These are phyloP conservation scores for Lophiotrema nucula DNA, from an alignment of 495 filamentous ascomycete genomes.

Conservation along the genomic window DNA sequence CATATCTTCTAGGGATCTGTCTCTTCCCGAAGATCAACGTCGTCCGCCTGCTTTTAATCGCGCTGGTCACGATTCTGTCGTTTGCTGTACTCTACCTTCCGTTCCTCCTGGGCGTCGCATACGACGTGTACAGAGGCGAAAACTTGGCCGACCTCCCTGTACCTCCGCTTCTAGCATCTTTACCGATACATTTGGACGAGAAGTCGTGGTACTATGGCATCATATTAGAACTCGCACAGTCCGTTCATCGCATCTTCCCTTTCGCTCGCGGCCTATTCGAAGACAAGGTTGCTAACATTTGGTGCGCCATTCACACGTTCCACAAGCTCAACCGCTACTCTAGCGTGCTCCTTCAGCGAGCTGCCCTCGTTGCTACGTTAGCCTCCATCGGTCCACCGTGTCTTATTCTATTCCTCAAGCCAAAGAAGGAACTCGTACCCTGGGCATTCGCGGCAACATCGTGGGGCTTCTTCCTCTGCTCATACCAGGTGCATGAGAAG, in stretches of 20 bases:
- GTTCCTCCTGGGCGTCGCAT: constrained; percentile 62
- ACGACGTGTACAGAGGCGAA: constrained; percentile 56
- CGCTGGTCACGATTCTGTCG: constrained; percentile 65
- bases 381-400: constrained; percentile 75
- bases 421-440: constrained; percentile 71
- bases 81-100: constrained; percentile 76
- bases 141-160: constrained; percentile 49
- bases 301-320: constrained; percentile 87
- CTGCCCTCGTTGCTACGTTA: constrained; percentile 72
- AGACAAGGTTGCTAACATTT: constrained; percentile 97
- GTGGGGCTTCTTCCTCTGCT: constrained; percentile 97
- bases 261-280: constrained; percentile 94
- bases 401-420: constrained; percentile 72
- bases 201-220: constrained; percentile 67
- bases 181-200: constrained; percentile 60
- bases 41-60: constrained; percentile 70
- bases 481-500: constrained; percentile 98
- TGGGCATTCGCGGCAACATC: constrained; percentile 75
- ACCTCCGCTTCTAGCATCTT: constrained; percentile 52
- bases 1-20: constrained; percentile 85
- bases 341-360: constrained; percentile 66
- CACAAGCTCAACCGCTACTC: constrained; percentile 72
- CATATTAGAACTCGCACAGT: constrained; percentile 73
- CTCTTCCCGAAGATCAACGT: constrained; percentile 69
- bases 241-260: constrained; percentile 86